Evolutionary conservation across 805 yeast species (phyloP).

Genomic region (Cyberlindnera sargentensis): DNA sequence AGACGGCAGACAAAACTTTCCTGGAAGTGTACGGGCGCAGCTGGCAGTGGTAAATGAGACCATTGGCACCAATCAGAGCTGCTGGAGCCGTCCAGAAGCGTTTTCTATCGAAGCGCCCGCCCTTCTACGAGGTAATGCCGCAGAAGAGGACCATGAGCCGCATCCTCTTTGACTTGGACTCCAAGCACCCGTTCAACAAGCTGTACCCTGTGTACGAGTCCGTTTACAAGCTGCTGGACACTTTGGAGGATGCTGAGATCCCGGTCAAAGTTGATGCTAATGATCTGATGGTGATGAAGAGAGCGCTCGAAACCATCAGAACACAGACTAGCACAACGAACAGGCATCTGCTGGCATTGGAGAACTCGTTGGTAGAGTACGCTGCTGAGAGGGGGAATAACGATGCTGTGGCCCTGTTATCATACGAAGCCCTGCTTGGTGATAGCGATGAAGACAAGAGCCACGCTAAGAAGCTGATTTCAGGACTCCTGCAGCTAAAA

Average conservation of each 20-base stretch:
- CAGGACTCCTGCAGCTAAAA: constrained; percentile 45
- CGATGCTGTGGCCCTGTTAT: constrained; percentile 70
- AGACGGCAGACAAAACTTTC: too few species aligned
- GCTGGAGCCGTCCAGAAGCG: constrained; percentile 2
- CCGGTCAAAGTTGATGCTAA: constrained; percentile 44
- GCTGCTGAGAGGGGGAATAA: constrained; percentile 81
- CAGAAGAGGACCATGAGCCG: constrained; percentile 48
- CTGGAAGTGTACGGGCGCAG: too few species aligned
- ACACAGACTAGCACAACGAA: constrained; percentile 53
- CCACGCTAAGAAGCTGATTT: constrained; percentile 57
- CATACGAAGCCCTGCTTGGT: constrained; percentile 54
- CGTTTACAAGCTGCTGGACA: constrained; percentile 41
- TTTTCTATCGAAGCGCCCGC: constrained; percentile 26
- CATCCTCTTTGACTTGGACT: constrained; percentile 60
- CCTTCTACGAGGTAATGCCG: constrained; percentile 47
- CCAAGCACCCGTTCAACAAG: constrained; percentile 45
- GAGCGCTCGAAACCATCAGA: constrained; percentile 56
- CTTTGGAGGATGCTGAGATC: constrained; percentile 16
- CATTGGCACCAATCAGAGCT: too few species aligned
- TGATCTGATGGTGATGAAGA: constrained; percentile 64
- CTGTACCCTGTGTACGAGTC: constrained; percentile 46
- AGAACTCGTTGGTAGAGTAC: constrained; percentile 65
- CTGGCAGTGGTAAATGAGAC: too few species aligned
- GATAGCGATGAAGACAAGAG: constrained; percentile 43
- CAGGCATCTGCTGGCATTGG: constrained; percentile 50